Evolutionary conservation across 2,329 filamentous ascomycete species (phyloP), one percentile per base, ranked within the genome.

Genomic region (Torrubiella hemipterigena): DNA sequence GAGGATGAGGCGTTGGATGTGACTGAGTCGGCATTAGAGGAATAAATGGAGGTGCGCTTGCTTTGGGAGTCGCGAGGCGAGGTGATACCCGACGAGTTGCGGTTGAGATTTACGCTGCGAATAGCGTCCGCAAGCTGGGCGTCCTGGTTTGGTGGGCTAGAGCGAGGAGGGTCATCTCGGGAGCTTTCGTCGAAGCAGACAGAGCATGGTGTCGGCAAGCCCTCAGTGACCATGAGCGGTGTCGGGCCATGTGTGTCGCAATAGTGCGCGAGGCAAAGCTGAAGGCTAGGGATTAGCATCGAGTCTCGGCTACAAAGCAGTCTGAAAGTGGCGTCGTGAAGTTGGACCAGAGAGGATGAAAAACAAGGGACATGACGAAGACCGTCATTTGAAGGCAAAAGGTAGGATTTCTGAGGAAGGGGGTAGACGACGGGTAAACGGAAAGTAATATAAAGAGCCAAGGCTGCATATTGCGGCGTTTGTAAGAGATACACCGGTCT

Each of bases 231-330:
- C 69, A 81, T 77, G 36, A 81, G 54, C 30, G 75, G 75, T 28
- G 75, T 80, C 29, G 76, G 76, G 39, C 76, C 76, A 55, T 81
- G 76, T 39, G 72, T 63, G 51, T 81, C 76, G 63, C 76, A 81
- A 49, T 79, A 80, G 51, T 80, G 75, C 45, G 76, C 76, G 44
- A 81, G 64, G 51, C 73, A 78, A 49, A 80, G 58, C 75, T 80
- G 67, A 36, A 73, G 35, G 38, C 40, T 36, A 15, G 44, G 39
- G 33, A 51, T 58, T 49, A 58, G 55, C 36, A 32, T 28, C 24
- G 8, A 15, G n/a, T n/a, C n/a, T n/a, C n/a, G 17, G 25, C 20
- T 20, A 12, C 12, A 14, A 13, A 4, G 24, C 17, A 15, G 8
- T 15, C 10, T 17, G 23, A 5, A 16, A 14, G 24, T 15, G 17